These are phyloP conservation scores for Fraxinus xanthoxyloides DNA, from an alignment of 305 asterid genomes.

Conservation along the genomic window DNA sequence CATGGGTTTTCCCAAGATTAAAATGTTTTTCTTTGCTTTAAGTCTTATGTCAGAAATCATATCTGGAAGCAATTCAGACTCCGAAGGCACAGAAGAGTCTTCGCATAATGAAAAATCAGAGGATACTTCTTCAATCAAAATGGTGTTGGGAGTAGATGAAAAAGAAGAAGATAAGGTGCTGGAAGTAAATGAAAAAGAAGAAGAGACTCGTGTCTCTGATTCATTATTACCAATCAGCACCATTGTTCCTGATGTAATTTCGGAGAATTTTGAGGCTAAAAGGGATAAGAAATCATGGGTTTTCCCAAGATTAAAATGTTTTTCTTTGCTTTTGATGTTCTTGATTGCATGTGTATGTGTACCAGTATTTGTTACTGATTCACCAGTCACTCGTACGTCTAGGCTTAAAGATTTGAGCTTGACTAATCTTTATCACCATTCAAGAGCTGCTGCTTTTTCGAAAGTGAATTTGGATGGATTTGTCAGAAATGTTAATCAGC, in stretches of 20 bases:
- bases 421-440: slow-evolving; percentile 27
- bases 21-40: no score
- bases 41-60: slow-evolving; percentile 38
- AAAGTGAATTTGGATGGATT: slow-evolving; percentile 36
- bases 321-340: slow-evolving; percentile 41
- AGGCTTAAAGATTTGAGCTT: slow-evolving; percentile 31
- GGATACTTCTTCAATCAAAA: slow-evolving; percentile 28
- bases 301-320: slow-evolving; percentile 24
- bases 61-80: slow-evolving; percentile 51
- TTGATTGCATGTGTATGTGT: slow-evolving; percentile 37
- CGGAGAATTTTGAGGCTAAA: slow-evolving; percentile 25
- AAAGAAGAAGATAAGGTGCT: slow-evolving; percentile 11
- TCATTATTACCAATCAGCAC: slow-evolving; percentile 25
- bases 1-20: slow-evolving; percentile 28
- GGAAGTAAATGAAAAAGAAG: slow-evolving; percentile 16
- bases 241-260: neutral
- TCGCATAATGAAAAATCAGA: slow-evolving; percentile 36
- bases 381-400: slow-evolving; percentile 36
- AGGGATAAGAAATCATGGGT: slow-evolving; percentile 31
- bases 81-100: slow-evolving; percentile 44
- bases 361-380: slow-evolving; percentile 33
- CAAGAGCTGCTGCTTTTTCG: slow-evolving; percentile 27
- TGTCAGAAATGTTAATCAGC: slow-evolving; percentile 29
- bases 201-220: slow-evolving; percentile 21
- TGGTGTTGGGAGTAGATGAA: slow-evolving; percentile 19